Evolutionary conservation across 441 rosid genomes (phyloP), one percentile per base, ranked within the genome.

Genomic region (Pelargonium fulgidum): DNA sequence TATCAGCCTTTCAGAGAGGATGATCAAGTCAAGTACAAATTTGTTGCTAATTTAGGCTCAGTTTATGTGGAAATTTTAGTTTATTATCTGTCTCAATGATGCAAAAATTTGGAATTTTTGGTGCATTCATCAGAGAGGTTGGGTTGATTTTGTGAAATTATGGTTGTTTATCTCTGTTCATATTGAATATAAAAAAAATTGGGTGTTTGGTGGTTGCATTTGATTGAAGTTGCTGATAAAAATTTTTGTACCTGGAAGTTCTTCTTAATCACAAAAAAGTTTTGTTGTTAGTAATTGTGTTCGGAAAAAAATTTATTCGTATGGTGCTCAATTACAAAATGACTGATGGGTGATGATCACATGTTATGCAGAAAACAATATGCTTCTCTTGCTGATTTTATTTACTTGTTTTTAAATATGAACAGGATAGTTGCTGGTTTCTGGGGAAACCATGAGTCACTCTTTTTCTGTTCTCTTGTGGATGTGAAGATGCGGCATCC

Each of bases 341-440:
- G 41, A 36, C 41, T 7, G 41, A 52, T 14, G 59, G 0, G 7
- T 19, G 9, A n/a, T 52, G 59, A 14, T 16, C 19, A 52, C 59
- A 52, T n/a, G 16, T 52, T 52, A 14, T 52, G 59, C 20, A 52
- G 59, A 52, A 36, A 52, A 7, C 59, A 52, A 14, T 52, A 52
- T 52, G 17, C 20, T 52, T 52, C 20, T 52, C 20, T 52, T 14
- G 59, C 14, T 61, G 29, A 8, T 61, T 22, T 19, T 61, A 22
- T 61, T 19, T 52, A 16, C 17, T 52, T 7, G 59, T 52, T 9
- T 61, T 72, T 70, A 13, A 67, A 41, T 22, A 1, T 58, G 71
- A 77, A 67, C 76, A 76, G 84, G 79, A 72, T 48, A 62, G 33
- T 70, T 56, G 52, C 62, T 52, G 50, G 36, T 75, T 70, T 73